Evolutionary conservation across 148 eudicot genomes (phyloP).

Genomic region (Chenopodium berlandieri): DNA sequence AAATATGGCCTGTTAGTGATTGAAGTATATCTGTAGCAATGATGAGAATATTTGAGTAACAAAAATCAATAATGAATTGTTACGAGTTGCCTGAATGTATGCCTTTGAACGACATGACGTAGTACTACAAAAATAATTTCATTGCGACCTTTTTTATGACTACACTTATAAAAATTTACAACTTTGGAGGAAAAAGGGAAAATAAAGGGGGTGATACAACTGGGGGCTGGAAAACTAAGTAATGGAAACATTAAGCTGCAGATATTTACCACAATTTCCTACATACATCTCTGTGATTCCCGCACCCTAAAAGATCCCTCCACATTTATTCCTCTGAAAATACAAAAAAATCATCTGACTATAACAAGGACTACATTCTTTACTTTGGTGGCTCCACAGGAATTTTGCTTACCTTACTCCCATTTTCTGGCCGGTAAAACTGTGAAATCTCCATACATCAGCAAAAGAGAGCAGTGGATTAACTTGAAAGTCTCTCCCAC

Average conservation of each 20-base stretch:
- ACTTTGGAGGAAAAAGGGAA: not conserved
- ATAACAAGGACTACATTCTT: slow-evolving; percentile 10
- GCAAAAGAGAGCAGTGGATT: not conserved
- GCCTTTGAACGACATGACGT: not conserved
- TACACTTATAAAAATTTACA: slow-evolving; percentile 12
- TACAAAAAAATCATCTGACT: slow-evolving; percentile 36
- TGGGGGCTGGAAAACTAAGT: not conserved
- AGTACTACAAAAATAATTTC: not conserved
- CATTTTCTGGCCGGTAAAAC: slow-evolving; percentile 2
- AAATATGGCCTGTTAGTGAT: too few species aligned
- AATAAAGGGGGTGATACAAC: not conserved
- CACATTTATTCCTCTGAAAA: slow-evolving; percentile 21
- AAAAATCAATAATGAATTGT: too few species aligned
- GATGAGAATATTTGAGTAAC: too few species aligned
- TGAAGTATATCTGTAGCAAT: too few species aligned
- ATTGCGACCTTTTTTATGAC: not conserved
- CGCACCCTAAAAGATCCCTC: not conserved
- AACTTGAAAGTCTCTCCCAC: not conserved
- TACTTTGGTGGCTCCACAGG: not conserved
- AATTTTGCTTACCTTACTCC: not conserved
- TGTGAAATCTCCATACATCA: not conserved
- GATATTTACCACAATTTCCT: slow-evolving; percentile 6
- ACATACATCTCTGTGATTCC: slow-evolving; percentile 7
- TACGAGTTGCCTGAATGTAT: too few species aligned
- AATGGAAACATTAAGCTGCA: slow-evolving; percentile 5